phyloP scores from a whole-genome alignment of 2,329 filamentous ascomycete species.

The Talaromyces sp. region DNA sequence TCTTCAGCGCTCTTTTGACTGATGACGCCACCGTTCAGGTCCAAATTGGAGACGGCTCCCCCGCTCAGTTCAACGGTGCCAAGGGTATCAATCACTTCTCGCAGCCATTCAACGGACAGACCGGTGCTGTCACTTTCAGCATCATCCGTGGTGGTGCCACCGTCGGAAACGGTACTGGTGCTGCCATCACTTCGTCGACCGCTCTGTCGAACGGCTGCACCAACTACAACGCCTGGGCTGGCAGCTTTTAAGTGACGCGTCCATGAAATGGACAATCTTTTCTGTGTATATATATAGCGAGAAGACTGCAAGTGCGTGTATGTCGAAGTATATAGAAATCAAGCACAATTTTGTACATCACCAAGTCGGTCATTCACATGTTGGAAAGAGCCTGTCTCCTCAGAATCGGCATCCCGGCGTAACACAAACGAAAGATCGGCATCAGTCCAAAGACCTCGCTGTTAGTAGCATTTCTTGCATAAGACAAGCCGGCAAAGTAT shows the following conservation, averaged over 20 bases:
- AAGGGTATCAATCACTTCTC: conserved; percentile 28
- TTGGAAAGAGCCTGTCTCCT: background rate
- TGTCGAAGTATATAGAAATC: background rate
- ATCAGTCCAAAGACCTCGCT: background rate
- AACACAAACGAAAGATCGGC: background rate
- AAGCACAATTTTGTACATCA: background rate
- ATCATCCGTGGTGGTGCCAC: conserved; percentile 21
- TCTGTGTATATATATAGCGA: background rate
- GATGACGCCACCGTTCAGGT: conserved; percentile 23
- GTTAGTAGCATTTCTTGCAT: background rate
- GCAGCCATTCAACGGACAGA: conserved; percentile 26
- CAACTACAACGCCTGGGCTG: conserved; percentile 11
- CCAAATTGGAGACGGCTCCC: conserved; percentile 22
- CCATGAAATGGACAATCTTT: background rate
- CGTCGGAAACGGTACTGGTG: conserved; percentile 21
- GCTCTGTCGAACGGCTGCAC: conserved; percentile 10
- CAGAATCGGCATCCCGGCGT: background rate
- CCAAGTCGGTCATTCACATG: background rate
- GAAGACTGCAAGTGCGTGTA: background rate
- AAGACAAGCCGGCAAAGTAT: background rate
- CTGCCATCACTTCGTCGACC: conserved; percentile 21
- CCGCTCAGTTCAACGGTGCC: conserved; percentile 17
- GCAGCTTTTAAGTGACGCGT: conserved; percentile 6
- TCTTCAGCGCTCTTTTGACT: conserved; percentile 24
- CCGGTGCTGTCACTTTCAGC: conserved; percentile 22